These are phyloP conservation scores for Boletus vermiculosoides DNA, from an alignment of 768 basidiomycete species.

Conservation along the genomic window DNA sequence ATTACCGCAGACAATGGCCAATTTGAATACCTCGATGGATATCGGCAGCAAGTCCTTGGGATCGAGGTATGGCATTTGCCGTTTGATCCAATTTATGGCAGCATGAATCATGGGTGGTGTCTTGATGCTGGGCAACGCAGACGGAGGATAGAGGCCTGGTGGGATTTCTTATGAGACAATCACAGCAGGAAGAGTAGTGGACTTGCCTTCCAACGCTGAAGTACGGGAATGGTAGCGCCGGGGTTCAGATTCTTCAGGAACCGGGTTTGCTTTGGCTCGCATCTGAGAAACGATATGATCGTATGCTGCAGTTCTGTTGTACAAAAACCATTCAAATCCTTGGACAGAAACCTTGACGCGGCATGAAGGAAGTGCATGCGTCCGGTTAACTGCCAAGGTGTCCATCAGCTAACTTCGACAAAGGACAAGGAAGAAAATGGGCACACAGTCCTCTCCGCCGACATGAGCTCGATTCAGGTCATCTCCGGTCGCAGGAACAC, in stretches of 20 bases:
- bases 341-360: slow-evolving; percentile 78
- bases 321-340: slow-evolving; percentile 91
- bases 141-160: slow-evolving; percentile 26
- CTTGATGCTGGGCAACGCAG: slow-evolving; percentile 29
- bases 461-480: slow-evolving; percentile 51
- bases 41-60: slow-evolving; percentile 85
- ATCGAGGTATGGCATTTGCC: slow-evolving; percentile 69
- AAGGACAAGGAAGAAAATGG: slow-evolving; percentile 3
- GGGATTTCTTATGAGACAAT: not conserved
- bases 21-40: slow-evolving; percentile 73
- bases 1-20: slow-evolving; percentile 84
- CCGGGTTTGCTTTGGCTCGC: slow-evolving; percentile 36
- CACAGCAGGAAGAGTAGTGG: not conserved
- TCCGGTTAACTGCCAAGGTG: slow-evolving; percentile 34
- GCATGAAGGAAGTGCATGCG: slow-evolving; percentile 53
- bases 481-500: slow-evolving; percentile 72
- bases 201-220: slow-evolving; percentile 40
- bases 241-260: slow-evolving; percentile 29
- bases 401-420: slow-evolving; percentile 4
- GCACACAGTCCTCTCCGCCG: slow-evolving; percentile 56
- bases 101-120: slow-evolving; percentile 38
- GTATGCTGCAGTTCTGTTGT: slow-evolving; percentile 86
- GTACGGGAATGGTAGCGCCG: slow-evolving; percentile 40
- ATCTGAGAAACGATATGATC: slow-evolving; percentile 83
- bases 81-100: slow-evolving; percentile 49